Conservation (phyloP, 495 filamentous ascomycete species). For the Annulohypoxylon nitens region DNA sequence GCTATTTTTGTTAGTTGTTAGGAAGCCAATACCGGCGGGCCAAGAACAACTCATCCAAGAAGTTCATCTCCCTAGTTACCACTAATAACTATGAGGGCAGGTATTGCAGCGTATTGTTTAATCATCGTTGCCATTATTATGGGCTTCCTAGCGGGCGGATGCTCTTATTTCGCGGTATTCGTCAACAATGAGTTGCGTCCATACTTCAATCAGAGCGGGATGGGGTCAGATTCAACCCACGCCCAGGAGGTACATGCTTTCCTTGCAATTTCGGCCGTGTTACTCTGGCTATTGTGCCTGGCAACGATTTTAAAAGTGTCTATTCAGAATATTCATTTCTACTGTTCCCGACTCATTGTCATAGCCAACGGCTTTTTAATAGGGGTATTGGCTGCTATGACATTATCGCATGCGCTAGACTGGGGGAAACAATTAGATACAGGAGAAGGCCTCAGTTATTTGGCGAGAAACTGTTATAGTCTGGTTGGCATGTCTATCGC, state of each 20-base stretch:
- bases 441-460: background rate
- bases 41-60: background rate
- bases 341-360: background rate
- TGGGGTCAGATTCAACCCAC: background rate
- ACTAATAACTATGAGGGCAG: background rate
- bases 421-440: conserved; percentile 24
- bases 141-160: background rate
- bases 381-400: background rate
- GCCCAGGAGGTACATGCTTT: background rate
- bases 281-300: background rate
- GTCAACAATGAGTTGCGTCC: conserved; percentile 15
- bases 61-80: background rate
- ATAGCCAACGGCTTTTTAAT: background rate
- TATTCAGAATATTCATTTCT: background rate
- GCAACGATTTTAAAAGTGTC: background rate
- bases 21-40: background rate
- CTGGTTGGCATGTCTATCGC: background rate
- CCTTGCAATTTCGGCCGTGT: conserved; percentile 9
- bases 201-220: conserved; percentile 13
- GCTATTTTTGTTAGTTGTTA: background rate
- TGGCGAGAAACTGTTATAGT: conserved; percentile 11
- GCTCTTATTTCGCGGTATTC: conserved; percentile 27
- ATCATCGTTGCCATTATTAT: background rate
- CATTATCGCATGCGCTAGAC: background rate
- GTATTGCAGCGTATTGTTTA: background rate